Evolutionary conservation across 2,329 filamentous ascomycete species (phyloP).

Genomic region (Neophaeococcomyces aloes): DNA sequence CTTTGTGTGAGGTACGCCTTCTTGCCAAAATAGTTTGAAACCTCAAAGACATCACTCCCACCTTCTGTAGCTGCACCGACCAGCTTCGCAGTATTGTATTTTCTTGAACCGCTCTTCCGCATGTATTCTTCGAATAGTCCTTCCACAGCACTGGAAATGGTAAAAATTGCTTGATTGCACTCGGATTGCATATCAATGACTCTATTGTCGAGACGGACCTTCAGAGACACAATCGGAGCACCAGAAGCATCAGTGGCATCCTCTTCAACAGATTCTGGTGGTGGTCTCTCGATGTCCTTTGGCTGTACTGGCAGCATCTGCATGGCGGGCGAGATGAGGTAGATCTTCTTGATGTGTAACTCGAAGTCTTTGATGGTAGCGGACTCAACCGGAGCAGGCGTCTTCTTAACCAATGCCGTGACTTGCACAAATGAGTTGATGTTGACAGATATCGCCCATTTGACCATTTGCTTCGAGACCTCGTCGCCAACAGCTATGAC

Average conservation of each 20-base stretch:
- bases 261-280: conserved; percentile 37
- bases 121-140: conserved; percentile 72
- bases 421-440: conserved; percentile 74
- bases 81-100: conserved; percentile 82
- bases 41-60: conserved; percentile 79
- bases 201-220: conserved; percentile 80
- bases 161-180: conserved; percentile 80
- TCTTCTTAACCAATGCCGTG: conserved; percentile 69
- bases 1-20: conserved; percentile 60
- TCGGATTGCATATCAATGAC: conserved; percentile 86
- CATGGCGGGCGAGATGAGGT: conserved; percentile 57
- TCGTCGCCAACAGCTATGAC: conserved; percentile 50
- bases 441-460: conserved; percentile 67
- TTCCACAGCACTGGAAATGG: conserved; percentile 54
- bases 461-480: conserved; percentile 82
- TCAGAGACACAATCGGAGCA: conserved; percentile 64
- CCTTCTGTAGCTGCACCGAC: conserved; percentile 87
- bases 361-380: conserved; percentile 70
- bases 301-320: conserved; percentile 51
- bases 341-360: conserved; percentile 80
- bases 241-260: conserved; percentile 41
- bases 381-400: conserved; percentile 79
- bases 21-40: conserved; percentile 73
- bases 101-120: conserved; percentile 60
- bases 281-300: conserved; percentile 42